A percentile compares a stretch with the other conserved stretches of the same genome.
Evolutionary conservation across 2,329 filamentous ascomycete genomes (phyloP).

Genomic region (Botryotinia globosa): DNA sequence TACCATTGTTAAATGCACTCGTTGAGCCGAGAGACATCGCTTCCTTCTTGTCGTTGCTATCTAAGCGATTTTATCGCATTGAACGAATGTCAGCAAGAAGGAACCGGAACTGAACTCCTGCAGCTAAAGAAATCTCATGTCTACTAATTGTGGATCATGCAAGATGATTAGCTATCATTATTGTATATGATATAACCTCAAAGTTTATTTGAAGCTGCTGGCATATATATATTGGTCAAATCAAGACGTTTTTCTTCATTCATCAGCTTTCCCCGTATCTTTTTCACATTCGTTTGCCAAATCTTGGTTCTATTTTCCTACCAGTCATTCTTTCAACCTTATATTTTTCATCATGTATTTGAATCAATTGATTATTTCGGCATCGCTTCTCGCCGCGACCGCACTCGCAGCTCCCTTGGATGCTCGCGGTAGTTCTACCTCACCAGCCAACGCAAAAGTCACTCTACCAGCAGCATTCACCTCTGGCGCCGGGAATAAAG

Average conservation of each 20-base stretch:
- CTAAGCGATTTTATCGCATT: neutral
- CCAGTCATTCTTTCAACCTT: neutral
- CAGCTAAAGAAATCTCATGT: neutral
- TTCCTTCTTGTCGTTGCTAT: neutral
- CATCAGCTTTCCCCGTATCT: neutral
- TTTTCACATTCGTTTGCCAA: neutral
- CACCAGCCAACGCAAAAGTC: conserved; percentile 21
- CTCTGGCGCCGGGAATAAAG: conserved; percentile 22
- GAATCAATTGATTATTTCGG: neutral
- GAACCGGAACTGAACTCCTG: neutral
- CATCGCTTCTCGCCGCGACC: neutral
- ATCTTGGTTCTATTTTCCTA: neutral
- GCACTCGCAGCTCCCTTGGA: conserved; percentile 1
- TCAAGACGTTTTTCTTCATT: neutral
- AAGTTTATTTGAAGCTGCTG: neutral
- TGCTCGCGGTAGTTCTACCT: neutral
- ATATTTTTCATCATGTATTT: conserved; percentile 9
- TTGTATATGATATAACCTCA: neutral
- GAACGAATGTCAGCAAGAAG: neutral
- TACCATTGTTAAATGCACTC: neutral
- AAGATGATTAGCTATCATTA: neutral
- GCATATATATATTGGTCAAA: neutral
- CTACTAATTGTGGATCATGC: conserved; percentile 2
- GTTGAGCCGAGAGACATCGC: neutral
- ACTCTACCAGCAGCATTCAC: conserved; percentile 22